Evolutionary conservation across 2,329 filamentous ascomycete species (phyloP).

Genomic region (Hirsutella minnesotensis): DNA sequence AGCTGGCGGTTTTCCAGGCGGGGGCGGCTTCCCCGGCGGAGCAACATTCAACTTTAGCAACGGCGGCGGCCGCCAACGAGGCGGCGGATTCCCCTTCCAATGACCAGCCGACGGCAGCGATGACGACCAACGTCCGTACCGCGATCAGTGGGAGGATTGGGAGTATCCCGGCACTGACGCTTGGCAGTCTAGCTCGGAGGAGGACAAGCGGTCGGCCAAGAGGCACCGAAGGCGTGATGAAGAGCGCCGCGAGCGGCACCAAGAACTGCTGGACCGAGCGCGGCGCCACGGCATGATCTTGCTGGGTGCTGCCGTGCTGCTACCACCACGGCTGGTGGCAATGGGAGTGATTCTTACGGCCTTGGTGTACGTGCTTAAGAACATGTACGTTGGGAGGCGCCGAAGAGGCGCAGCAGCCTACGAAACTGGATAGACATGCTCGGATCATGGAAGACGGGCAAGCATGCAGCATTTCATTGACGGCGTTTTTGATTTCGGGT

Average conservation of each 20-base stretch:
- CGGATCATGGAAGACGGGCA: neutral
- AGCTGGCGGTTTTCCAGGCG: slow-evolving; percentile 35
- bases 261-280: slow-evolving; percentile 27
- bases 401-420: neutral
- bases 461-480: slow-evolving; percentile 9
- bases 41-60: slow-evolving; percentile 43
- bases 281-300: slow-evolving; percentile 29
- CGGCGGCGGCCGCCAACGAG: slow-evolving; percentile 20
- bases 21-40: slow-evolving; percentile 17
- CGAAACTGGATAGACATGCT: slow-evolving; percentile 13
- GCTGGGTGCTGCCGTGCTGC: slow-evolving; percentile 32
- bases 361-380: slow-evolving; percentile 27
- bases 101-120: slow-evolving; percentile 33
- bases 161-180: slow-evolving; percentile 6
- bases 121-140: slow-evolving; percentile 6
- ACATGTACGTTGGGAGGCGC: slow-evolving; percentile 11
- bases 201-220: neutral
- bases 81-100: slow-evolving; percentile 31
- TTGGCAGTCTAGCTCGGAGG: neutral
- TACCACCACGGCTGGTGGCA: slow-evolving; percentile 29
- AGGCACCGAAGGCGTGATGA: slow-evolving; percentile 14
- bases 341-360: slow-evolving; percentile 22
- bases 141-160: slow-evolving; percentile 9
- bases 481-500: slow-evolving; percentile 17
- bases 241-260: slow-evolving; percentile 20